Conservation (phyloP, 2,329 filamentous ascomycete genomes). For the Penicillium sp. region DNA sequence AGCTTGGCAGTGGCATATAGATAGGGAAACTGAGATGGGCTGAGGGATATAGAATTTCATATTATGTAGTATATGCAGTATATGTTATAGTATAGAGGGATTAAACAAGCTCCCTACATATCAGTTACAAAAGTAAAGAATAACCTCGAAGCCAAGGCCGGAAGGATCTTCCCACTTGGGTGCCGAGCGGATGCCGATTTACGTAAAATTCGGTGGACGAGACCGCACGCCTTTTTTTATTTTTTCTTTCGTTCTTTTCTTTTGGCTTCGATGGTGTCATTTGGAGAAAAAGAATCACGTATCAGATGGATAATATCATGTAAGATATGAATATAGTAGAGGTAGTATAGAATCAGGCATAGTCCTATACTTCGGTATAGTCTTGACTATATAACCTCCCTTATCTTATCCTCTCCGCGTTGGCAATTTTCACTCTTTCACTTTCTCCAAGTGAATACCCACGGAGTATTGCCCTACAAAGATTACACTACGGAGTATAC, state of each 20-base stretch:
- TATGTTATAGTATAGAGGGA: too few species aligned
- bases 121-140: too few species aligned
- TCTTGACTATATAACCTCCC: not conserved
- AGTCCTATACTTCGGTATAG: too few species aligned
- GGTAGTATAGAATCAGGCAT: too few species aligned
- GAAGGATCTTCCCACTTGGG: constrained; percentile 24
- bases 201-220: constrained; percentile 42
- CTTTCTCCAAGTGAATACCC: too few species aligned
- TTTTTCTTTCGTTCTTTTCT: not conserved
- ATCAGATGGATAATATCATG: not conserved
- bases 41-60: too few species aligned
- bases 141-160: constrained; percentile 9
- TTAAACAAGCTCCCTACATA: too few species aligned
- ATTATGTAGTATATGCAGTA: too few species aligned
- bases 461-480: too few species aligned
- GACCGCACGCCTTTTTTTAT: constrained; percentile 7
- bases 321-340: not conserved
- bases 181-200: constrained; percentile 36
- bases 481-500: too few species aligned
- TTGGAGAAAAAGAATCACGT: not conserved
- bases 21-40: not conserved
- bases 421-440: not conserved
- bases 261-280: constrained; percentile 17
- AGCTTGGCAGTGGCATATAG: constrained; percentile 7
- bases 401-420: constrained; percentile 19